Conservation (phyloP, 192 early-diverging fungal genomes). For the Coemansia sp. region DNA sequence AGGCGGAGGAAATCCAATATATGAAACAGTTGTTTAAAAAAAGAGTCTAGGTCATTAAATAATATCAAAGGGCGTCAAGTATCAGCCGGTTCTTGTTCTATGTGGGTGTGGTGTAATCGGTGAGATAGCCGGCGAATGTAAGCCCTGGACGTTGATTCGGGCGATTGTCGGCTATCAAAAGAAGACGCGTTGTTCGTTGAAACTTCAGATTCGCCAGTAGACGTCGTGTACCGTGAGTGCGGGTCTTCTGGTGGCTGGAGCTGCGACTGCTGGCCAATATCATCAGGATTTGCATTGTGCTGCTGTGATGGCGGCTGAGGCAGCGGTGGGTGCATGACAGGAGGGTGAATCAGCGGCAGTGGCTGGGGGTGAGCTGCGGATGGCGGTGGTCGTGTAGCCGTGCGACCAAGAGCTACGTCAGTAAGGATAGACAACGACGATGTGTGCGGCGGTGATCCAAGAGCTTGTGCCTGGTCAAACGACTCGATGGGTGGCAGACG, state of each 20-base stretch:
- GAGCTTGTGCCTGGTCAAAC: slow-evolving; percentile 33
- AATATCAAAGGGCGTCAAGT: slow-evolving; percentile 2
- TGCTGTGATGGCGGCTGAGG: slow-evolving; percentile 1
- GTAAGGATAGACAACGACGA: slow-evolving; percentile 27
- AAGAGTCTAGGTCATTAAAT: background rate
- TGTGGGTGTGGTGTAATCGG: slow-evolving; percentile 19
- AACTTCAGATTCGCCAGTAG: slow-evolving; percentile 11
- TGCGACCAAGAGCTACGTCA: slow-evolving; percentile 20
- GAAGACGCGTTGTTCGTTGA: slow-evolving; percentile 12
- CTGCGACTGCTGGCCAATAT: slow-evolving; percentile 15
- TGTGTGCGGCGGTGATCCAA: slow-evolving; percentile 9
- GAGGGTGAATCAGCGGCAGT: slow-evolving; percentile 1
- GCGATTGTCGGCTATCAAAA: slow-evolving; percentile 17
- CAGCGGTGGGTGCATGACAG: slow-evolving; percentile 7
- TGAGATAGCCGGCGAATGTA: slow-evolving; percentile 18
- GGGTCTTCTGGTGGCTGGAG: slow-evolving; percentile 11
- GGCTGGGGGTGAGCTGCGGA: background rate
- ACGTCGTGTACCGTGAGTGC: slow-evolving; percentile 10
- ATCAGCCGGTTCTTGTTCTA: slow-evolving; percentile 21
- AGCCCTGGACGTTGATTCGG: background rate
- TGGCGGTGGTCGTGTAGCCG: background rate
- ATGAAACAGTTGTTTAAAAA: background rate
- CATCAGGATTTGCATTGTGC: slow-evolving; percentile 4
- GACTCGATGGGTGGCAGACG: slow-evolving; percentile 47
- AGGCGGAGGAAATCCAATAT: background rate